phyloP scores from a whole-genome alignment of 2,329 filamentous ascomycete genomes.

The Talaromyces rugulosus region DNA sequence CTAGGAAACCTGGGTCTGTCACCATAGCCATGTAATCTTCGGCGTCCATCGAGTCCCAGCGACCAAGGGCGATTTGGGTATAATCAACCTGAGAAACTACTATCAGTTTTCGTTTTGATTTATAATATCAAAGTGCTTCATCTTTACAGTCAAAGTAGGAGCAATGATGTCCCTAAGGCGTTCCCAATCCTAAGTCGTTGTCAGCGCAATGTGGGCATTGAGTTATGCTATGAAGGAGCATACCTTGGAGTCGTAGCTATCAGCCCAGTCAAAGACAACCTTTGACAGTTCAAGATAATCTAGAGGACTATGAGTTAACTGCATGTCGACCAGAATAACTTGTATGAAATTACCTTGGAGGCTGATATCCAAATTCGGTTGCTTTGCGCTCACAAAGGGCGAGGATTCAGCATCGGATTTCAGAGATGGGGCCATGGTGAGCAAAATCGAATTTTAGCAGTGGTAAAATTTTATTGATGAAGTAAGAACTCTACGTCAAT shows the following conservation, averaged over 20 bases:
- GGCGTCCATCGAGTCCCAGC: constrained; percentile 59
- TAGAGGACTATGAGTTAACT: constrained; percentile 10
- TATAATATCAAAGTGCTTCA: not conserved
- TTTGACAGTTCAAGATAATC: constrained; percentile 32
- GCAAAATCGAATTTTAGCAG: not conserved
- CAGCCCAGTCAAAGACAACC: constrained; percentile 40
- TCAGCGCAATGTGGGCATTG: not conserved
- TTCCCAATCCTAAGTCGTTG: constrained; percentile 34
- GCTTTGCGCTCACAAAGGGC: constrained; percentile 3
- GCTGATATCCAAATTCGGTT: constrained; percentile 33
- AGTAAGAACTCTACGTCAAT: not conserved
- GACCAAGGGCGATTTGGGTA: constrained; percentile 57
- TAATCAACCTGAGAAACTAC: constrained; percentile 60
- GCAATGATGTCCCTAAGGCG: constrained; percentile 40
- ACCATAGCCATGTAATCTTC: constrained; percentile 61
- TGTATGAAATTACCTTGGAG: constrained; percentile 19
- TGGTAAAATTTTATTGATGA: not conserved
- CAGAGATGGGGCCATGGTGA: constrained; percentile 8
- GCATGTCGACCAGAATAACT: not conserved
- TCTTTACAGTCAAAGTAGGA: constrained; percentile 27
- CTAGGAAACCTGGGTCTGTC: constrained; percentile 54
- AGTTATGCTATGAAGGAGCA: not conserved
- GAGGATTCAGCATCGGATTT: constrained; percentile 1
- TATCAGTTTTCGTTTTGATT: not conserved
- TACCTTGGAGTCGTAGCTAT: constrained; percentile 43